Base-by-base conservation (phyloP, 2,329 filamentous ascomycete genomes). In the Colletotrichum sp. region DNA sequence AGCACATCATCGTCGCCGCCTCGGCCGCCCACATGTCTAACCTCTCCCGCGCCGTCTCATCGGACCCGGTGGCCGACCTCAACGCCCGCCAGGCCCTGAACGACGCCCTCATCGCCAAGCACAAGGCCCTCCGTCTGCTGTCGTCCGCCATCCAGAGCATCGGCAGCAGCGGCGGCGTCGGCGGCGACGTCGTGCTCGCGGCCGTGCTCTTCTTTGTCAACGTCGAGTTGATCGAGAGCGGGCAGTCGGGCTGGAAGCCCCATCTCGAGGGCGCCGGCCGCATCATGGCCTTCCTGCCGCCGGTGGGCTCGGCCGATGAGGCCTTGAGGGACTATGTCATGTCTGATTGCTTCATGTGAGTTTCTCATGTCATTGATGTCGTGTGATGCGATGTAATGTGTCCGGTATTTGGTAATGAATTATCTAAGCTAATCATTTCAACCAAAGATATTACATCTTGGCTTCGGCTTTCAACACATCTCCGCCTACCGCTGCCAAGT, bases 141-240 rank as follows among this genome's bases (percentile, higher is more conserved):
- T 84, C 82, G 18, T 71, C 79, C 4, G 88, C 87, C 5, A 76
- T 89, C 26, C 82, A 84, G 67, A 80, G 84, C 21, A 81, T 87
- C 12, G 81, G 84, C 12, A 81, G 82, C 4, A 63, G 57, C 24
- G 68, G 69, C 32, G 57, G 69, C 57, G 82, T 83, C 3, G 84
- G 83, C 16, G 83, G 83, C 16, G 86, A 87, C 60, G 83, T 87
- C 12, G 81, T 88, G 4, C 82, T 89, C 4, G 86, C 88, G 2
- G 86, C 88, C 0, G 86, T 88, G 5, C 82, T 89, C 21, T 89
- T 89, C 79, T 86, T 89, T 78, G 83, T 90, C 81, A 88, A 89
- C 76, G 83, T 89, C 66, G 87, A 90, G 80, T 81, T 89, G 64
- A 87, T 89, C 67, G 88, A 89, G 80, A 87, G 87, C 16, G 87